Evolutionary conservation across 768 basidiomycete species (phyloP), one percentile per base, ranked within the genome.

Genomic region (Phlebiopsis gigantea): DNA sequence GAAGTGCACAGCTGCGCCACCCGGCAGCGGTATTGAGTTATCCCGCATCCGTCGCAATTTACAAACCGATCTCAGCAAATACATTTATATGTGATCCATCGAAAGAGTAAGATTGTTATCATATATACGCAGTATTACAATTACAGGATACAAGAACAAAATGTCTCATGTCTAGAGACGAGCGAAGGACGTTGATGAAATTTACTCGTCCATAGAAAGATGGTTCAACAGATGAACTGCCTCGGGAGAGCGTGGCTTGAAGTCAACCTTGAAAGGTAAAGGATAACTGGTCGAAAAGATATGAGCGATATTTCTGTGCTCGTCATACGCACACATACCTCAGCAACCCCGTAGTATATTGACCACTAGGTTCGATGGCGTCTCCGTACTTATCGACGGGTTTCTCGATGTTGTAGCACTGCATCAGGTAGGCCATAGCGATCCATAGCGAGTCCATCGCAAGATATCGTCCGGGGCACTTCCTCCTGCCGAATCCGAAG

Each of bases 401-500:
- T 24, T 52, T 53, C 46, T 22, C n/a, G 25, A 63, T 53, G 46
- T 59, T 45, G 28, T 25, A 56, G 26, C 19, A 41, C 17, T 34
- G 31, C 14, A 59, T 30, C 6, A 49, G 14, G 28, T 43, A 54
- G 10, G 46, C 57, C 22, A 50, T 50, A n/a, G 44, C 52, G 22
- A 53, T 49, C 28, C 42, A 59, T 10, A 59, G 44, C 17, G 51
- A 39, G 24, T 54, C 46, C n/a, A 47, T 43, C 17, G 57, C 57
- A 25, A 59, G 34, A 41, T 55, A 48, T 6, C 26, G 44, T 17
- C 57, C 57, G n/a, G 48, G 53, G 47, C 53, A 59, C 19, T 29
- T 43, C 49, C 63, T 46, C 14, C 64, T 28, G 4, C 63, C 63
- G 42, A 61, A 65, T 1, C 63, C 63, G 30, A 65, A 65, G 2